Evolutionary conservation across 164 flowering plant genomes (phyloP).

Genomic region (Warburgia ugandensis): DNA sequence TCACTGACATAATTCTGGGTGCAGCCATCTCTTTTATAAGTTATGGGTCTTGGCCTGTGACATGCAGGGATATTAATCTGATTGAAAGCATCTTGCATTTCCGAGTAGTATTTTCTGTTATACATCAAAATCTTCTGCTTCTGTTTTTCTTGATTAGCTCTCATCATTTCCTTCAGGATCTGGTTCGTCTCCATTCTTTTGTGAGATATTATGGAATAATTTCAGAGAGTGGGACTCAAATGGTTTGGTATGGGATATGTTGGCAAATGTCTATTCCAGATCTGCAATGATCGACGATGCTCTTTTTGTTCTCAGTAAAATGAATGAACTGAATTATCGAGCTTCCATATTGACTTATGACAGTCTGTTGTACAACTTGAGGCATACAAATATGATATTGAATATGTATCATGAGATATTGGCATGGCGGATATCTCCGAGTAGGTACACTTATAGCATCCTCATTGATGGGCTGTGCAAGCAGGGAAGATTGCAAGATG

Average conservation of each 20-base stretch:
- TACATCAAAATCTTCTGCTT: background rate
- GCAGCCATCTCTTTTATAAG: no score
- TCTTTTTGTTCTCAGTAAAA: constrained; percentile 48
- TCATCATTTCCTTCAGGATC: constrained; percentile 40
- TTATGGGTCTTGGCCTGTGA: no score
- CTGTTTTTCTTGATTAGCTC: background rate
- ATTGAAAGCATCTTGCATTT: background rate
- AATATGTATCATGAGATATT: constrained; percentile 41
- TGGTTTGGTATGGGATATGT: constrained; percentile 53
- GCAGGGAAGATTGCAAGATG: constrained; percentile 51
- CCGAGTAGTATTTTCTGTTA: background rate
- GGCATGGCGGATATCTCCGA: constrained; percentile 23
- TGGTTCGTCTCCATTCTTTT: constrained; percentile 49
- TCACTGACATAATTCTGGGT: no score
- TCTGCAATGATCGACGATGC: constrained; percentile 56
- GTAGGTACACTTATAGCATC: constrained; percentile 39
- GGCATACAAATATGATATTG: constrained; percentile 41
- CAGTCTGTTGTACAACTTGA: constrained; percentile 49
- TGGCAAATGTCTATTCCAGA: constrained; percentile 52
- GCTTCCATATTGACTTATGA: constrained; percentile 52
- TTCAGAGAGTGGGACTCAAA: constrained; percentile 43
- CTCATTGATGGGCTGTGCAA: constrained; percentile 57
- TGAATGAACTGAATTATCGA: constrained; percentile 39
- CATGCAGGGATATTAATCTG: no score
- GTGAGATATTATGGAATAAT: constrained; percentile 37